Evolutionary conservation across 2,329 filamentous ascomycete genomes (phyloP).

Genomic region (Monilinia polystroma): DNA sequence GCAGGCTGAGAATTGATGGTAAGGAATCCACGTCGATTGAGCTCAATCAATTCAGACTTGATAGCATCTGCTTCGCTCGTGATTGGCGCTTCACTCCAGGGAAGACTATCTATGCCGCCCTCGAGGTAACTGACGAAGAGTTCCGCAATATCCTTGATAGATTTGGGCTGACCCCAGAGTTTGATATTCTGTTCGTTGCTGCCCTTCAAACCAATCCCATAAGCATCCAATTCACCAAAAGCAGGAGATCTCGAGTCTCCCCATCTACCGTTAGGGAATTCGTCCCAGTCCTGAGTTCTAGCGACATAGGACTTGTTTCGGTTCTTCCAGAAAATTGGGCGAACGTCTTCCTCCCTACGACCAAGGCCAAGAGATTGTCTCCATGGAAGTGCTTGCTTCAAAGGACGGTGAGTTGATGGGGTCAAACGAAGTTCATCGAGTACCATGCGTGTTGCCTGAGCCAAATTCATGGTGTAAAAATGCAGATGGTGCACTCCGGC

Average conservation of each 20-base stretch:
- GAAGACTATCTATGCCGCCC: slow-evolving; percentile 75
- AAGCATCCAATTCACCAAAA: slow-evolving; percentile 91
- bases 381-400: slow-evolving; percentile 93
- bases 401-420: slow-evolving; percentile 72
- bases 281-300: slow-evolving; percentile 97
- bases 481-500: slow-evolving; percentile 85
- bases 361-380: slow-evolving; percentile 89
- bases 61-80: slow-evolving; percentile 79
- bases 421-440: slow-evolving; percentile 84
- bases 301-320: slow-evolving; percentile 93
- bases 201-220: slow-evolving; percentile 89
- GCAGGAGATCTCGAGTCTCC: slow-evolving; percentile 94
- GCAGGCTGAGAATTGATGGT: slow-evolving; percentile 98
- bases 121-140: slow-evolving; percentile 85
- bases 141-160: slow-evolving; percentile 74
- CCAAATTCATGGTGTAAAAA: slow-evolving; percentile 99
- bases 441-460: slow-evolving; percentile 89
- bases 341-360: slow-evolving; percentile 88
- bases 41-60: slow-evolving; percentile 69
- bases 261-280: slow-evolving; percentile 98
- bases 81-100: slow-evolving; percentile 92
- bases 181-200: slow-evolving; percentile 95
- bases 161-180: slow-evolving; percentile 85
- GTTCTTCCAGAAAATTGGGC: slow-evolving; percentile 98
- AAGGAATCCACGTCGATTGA: slow-evolving; percentile 84